A percentile compares a stretch with the other conserved stretches of the same genome.
These are phyloP conservation scores for Penicillium sp. DNA, from an alignment of 2,329 filamentous ascomycete genomes.

Conservation along the genomic window DNA sequence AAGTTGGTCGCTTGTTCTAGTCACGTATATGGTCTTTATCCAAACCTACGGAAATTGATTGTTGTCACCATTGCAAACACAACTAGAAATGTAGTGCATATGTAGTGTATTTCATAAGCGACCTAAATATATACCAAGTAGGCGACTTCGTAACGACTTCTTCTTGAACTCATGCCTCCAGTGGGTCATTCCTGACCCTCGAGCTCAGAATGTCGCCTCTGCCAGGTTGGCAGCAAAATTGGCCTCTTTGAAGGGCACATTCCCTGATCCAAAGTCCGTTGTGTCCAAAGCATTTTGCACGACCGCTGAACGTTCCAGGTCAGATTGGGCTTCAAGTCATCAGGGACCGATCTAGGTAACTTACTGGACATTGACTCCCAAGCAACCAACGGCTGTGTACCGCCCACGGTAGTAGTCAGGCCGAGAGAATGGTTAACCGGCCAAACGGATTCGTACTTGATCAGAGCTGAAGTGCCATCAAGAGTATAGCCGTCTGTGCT, in stretches of 20 bases:
- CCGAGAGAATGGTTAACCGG: slow-evolving; percentile 43
- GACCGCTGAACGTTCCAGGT: slow-evolving; percentile 13
- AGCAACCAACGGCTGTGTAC: slow-evolving; percentile 42
- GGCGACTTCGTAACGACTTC: no score
- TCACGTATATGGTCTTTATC: no score
- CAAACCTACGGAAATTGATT: no score
- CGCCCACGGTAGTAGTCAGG: slow-evolving; percentile 35
- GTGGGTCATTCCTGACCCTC: neutral
- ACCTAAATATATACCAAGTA: neutral
- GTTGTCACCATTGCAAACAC: neutral
- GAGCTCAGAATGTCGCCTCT: slow-evolving; percentile 27
- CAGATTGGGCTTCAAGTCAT: neutral
- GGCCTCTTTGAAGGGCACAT: slow-evolving; percentile 42
- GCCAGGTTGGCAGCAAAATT: slow-evolving; percentile 42
- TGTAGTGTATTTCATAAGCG: neutral
- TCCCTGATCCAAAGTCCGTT: slow-evolving; percentile 42
- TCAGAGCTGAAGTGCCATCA: slow-evolving; percentile 38
- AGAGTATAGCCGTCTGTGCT: slow-evolving; percentile 35
- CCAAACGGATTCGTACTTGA: slow-evolving; percentile 44
- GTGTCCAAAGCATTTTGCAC: slow-evolving; percentile 38
- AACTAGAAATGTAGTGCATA: neutral
- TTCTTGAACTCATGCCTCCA: neutral
- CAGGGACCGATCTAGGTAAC: neutral
- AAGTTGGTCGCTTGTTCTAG: neutral
- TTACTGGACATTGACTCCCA: slow-evolving; percentile 42